phyloP scores from a whole-genome alignment of 768 basidiomycete species.

The Xerocomellus amylosporus region DNA sequence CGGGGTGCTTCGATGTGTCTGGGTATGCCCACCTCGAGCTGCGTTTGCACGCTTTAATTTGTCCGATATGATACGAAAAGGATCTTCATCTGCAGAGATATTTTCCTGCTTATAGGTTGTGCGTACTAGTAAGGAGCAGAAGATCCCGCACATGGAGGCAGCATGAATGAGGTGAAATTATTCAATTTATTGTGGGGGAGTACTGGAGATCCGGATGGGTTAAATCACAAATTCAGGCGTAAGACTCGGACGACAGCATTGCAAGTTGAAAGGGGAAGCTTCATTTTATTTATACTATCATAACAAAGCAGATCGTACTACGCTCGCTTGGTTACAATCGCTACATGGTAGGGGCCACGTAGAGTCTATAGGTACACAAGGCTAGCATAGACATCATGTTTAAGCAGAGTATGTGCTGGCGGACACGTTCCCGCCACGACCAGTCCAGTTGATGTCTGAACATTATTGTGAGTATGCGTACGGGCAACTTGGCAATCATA shows the following conservation, averaged over 20 bases:
- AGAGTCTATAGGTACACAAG: slow-evolving; percentile 19
- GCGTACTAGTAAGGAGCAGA: slow-evolving; percentile 48
- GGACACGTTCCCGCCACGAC: slow-evolving; percentile 93
- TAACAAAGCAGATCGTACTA: slow-evolving; percentile 18
- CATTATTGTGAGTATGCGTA: neutral
- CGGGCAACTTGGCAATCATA: neutral
- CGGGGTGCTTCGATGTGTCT: neutral
- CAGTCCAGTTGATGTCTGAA: slow-evolving; percentile 97
- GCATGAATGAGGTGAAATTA: neutral
- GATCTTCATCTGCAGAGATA: slow-evolving; percentile 1
- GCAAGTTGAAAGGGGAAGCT: neutral
- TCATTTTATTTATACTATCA: slow-evolving; percentile 15
- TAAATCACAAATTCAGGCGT: neutral
- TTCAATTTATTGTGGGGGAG: no score
- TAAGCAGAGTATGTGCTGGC: slow-evolving; percentile 80
- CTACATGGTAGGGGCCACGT: slow-evolving; percentile 1
- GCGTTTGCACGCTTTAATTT: slow-evolving; percentile 50
- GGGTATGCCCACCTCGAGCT: slow-evolving; percentile 46
- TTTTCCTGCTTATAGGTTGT: slow-evolving; percentile 8
- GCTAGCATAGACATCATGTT: slow-evolving; percentile 10
- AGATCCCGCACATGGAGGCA: slow-evolving; percentile 66
- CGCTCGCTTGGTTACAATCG: slow-evolving; percentile 12
- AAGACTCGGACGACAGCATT: neutral
- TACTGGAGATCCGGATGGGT: neutral
- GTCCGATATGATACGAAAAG: slow-evolving; percentile 24